phyloP scores from a whole-genome alignment of 1,139 yeast genomes.

The Candida sp. region DNA sequence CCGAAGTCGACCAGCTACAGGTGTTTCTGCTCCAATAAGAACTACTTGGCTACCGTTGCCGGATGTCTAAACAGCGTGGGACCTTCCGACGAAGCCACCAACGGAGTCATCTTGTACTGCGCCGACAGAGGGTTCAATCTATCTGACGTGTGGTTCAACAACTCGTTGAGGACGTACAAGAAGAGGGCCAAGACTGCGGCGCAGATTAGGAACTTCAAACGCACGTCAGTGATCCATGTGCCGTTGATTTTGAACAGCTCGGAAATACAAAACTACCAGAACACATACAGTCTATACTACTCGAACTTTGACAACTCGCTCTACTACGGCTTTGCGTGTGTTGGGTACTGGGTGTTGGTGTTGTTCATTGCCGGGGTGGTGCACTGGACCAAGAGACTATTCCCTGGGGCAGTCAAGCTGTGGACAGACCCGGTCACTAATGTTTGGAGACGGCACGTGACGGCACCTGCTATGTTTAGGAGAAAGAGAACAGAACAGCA shows the following conservation, averaged over 20 bases:
- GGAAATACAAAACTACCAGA: constrained; percentile 17
- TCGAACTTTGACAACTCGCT: constrained; percentile 42
- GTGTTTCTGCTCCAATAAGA: constrained; percentile 9
- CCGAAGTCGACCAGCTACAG: constrained; percentile 4
- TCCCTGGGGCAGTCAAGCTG: constrained; percentile 25
- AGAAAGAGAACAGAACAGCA: constrained; percentile 28
- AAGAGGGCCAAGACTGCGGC: constrained; percentile 21
- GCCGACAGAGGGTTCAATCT: constrained; percentile 19
- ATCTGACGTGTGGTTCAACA: constrained; percentile 6
- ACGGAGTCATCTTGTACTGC: constrained; percentile 26
- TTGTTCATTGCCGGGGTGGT: constrained; percentile 40
- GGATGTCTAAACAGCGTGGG: constrained; percentile 16
- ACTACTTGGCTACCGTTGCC: constrained; percentile 9
- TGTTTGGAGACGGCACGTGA: constrained; percentile 29
- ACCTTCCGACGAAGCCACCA: constrained; percentile 19
- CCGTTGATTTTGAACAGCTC: constrained; percentile 27
- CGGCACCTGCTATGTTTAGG: constrained; percentile 32
- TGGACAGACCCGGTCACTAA: constrained; percentile 28
- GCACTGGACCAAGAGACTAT: constrained; percentile 41
- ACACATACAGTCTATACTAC: constrained; percentile 29
- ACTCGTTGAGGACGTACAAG: constrained; percentile 4
- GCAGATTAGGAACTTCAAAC: constrained; percentile 22
- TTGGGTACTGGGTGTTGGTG: constrained; percentile 54
- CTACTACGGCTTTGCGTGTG: constrained; percentile 49
- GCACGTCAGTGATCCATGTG: constrained; percentile 19